Percentiles rank a stretch among this genome's conserved stretches.
Conservation (phyloP, 2,329 filamentous ascomycete genomes). For the Penicillium frequentans region DNA sequence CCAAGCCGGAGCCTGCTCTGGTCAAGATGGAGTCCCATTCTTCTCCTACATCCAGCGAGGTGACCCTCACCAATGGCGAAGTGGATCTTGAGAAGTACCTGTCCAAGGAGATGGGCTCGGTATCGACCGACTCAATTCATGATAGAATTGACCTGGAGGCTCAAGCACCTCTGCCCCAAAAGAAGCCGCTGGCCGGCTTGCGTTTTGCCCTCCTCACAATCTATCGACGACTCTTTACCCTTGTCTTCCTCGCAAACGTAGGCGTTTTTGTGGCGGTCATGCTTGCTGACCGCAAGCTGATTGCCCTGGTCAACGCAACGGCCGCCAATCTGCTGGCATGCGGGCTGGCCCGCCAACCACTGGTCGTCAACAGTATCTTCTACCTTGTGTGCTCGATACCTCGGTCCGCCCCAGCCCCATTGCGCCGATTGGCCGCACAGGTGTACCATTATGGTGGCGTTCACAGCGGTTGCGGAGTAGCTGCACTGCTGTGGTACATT, state of each 20-base stretch:
- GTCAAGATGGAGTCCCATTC: not conserved
- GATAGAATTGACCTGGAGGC: constrained; percentile 29
- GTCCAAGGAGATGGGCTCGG: constrained; percentile 10
- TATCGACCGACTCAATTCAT: not conserved
- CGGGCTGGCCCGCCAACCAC: constrained; percentile 53
- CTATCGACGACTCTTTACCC: constrained; percentile 45
- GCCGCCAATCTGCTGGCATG: constrained; percentile 49
- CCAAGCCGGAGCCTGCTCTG: constrained; percentile 9
- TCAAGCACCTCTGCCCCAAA: constrained; percentile 22
- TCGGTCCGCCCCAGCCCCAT: constrained; percentile 45
- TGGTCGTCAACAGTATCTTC: constrained; percentile 55
- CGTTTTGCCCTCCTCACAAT: constrained; percentile 41
- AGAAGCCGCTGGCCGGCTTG: constrained; percentile 29
- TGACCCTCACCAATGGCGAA: constrained; percentile 6
- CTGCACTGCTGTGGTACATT: constrained; percentile 50
- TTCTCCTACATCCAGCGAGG: constrained; percentile 3
- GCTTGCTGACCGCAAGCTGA: constrained; percentile 34
- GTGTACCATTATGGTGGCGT: constrained; percentile 57
- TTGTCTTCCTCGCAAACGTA: constrained; percentile 43
- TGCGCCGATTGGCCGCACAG: constrained; percentile 50
- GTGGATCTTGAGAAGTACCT: constrained; percentile 12
- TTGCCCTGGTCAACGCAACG: constrained; percentile 44
- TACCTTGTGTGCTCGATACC: constrained; percentile 46
- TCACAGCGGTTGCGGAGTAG: constrained; percentile 53
- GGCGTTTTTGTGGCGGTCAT: constrained; percentile 39